Evolutionary conservation across 1,139 yeast genomes (phyloP).

Genomic region (Suhomyces panamericanus): DNA sequence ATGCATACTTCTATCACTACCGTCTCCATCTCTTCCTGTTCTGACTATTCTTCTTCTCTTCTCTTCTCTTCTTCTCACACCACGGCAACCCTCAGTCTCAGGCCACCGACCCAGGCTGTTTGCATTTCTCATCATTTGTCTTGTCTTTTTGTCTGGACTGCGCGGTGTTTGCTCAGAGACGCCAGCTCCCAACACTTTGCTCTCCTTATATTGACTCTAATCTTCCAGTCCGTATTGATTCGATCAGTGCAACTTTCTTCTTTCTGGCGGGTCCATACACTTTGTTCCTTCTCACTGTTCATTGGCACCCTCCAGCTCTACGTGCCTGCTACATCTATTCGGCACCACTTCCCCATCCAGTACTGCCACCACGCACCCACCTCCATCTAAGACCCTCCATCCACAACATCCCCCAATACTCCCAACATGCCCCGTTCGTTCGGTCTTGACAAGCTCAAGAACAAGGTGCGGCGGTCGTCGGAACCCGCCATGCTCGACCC

Average conservation of each 20-base stretch:
- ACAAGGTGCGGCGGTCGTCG: constrained; percentile 18
- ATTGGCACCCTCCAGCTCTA: no score
- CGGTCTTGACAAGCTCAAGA: constrained; percentile 18
- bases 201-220: no score
- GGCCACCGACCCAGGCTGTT: not conserved
- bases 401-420: not conserved
- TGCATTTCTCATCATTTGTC: no score
- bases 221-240: no score
- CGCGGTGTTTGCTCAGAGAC: not conserved
- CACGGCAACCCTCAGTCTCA: not conserved
- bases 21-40: no score
- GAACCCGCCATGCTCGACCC: constrained; percentile 16
- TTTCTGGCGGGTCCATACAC: no score
- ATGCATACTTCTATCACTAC: no score
- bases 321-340: no score
- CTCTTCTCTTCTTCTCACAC: not conserved
- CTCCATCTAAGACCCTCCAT: no score
- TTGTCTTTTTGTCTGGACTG: not conserved
- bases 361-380: not conserved
- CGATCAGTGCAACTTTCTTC: no score
- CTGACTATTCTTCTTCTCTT: no score
- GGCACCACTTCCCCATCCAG: not conserved
- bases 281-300: no score
- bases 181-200: not conserved
- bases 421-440: constrained; percentile 11